Evolutionary conservation across 2,329 filamentous ascomycete genomes (phyloP).

Genomic region (Diaporthe citrichinensis): DNA sequence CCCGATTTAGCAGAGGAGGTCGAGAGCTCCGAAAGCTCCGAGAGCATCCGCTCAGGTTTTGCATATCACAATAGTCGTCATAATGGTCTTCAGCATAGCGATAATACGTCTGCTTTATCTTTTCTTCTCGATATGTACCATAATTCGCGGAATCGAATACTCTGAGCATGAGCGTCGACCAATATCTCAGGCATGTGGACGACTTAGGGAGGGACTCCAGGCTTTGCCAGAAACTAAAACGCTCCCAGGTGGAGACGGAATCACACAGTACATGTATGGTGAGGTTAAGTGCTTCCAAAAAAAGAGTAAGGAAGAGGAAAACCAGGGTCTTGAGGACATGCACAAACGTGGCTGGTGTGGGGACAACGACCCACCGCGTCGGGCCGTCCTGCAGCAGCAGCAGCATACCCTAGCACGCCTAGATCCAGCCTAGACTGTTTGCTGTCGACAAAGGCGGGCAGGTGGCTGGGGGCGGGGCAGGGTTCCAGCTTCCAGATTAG

Average conservation of each 20-base stretch:
- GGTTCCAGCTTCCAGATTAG: constrained; percentile 19
- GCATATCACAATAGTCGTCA: constrained; percentile 23
- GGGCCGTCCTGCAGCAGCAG: constrained; percentile 27
- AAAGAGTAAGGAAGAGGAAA: background rate
- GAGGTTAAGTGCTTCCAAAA: background rate
- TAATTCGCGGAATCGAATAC: background rate
- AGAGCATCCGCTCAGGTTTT: constrained; percentile 25
- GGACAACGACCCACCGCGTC: constrained; percentile 5
- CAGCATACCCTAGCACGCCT: background rate
- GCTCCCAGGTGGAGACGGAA: background rate
- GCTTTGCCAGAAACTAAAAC: too few relatives aligned
- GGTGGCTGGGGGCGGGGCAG: constrained; percentile 8
- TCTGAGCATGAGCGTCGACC: background rate
- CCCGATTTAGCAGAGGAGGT: constrained; percentile 26
- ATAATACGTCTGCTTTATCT: constrained; percentile 14
- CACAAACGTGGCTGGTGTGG: constrained; percentile 9
- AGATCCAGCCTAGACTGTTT: background rate
- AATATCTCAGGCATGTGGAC: background rate
- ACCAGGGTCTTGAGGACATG: background rate
- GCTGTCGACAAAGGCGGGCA: background rate
- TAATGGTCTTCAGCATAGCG: constrained; percentile 32
- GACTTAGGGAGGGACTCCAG: background rate
- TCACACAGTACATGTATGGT: background rate
- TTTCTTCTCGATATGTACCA: background rate
- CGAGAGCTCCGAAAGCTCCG: background rate